Evolutionary conservation across 148 eudicot species (phyloP).

Genomic region (Silene conica): DNA sequence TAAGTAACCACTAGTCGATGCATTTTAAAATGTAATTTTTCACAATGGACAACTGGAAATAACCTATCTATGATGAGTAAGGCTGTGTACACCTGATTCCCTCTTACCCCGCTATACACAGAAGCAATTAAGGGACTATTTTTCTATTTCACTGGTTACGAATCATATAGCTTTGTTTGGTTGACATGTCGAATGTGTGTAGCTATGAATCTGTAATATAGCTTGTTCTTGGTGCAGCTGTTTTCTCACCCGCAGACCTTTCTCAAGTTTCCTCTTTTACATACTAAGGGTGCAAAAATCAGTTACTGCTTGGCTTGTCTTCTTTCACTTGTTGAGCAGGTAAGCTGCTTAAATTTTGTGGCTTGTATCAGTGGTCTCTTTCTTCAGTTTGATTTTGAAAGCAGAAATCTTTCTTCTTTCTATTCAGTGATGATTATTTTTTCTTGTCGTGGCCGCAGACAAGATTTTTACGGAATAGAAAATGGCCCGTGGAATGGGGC

Average conservation of each 20-base stretch:
- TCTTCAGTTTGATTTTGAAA: not conserved
- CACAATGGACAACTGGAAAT: not conserved
- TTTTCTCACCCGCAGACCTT: constrained; percentile 58
- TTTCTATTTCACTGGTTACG: not conserved
- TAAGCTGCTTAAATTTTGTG: constrained; percentile 19
- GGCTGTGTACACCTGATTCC: not conserved
- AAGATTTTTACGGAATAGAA: constrained; percentile 57
- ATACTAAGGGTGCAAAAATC: constrained; percentile 54
- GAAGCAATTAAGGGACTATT: not conserved
- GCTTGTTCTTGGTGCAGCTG: constrained; percentile 39
- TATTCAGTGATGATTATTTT: not conserved
- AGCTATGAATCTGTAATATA: not conserved
- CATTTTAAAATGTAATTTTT: not conserved
- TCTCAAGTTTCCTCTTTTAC: constrained; percentile 56
- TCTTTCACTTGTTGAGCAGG: constrained; percentile 92
- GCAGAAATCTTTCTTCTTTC: not conserved
- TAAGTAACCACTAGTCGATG: not conserved
- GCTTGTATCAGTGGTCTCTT: not conserved
- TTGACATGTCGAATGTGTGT: not conserved
- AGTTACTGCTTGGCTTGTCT: constrained; percentile 90
- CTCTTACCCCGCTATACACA: not conserved
- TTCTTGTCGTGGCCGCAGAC: constrained; percentile 41
- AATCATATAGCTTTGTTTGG: too few relatives aligned
- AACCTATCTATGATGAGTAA: not conserved
- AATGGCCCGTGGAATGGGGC: constrained; percentile 99